Conservation (phyloP, 129 eudicot species). For the Tanacetum coccineum region DNA sequence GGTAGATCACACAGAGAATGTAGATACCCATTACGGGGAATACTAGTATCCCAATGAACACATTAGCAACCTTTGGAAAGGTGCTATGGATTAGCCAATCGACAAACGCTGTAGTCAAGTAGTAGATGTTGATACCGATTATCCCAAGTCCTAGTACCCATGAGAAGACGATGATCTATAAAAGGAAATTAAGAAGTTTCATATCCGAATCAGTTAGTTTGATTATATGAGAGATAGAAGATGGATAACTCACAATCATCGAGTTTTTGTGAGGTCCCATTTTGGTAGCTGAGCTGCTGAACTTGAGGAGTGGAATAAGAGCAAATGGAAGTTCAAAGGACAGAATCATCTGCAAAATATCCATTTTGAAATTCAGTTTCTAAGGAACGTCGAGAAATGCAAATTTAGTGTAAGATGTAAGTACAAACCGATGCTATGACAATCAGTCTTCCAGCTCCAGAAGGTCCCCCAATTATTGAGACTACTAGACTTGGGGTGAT, state of each 20-base stretch:
- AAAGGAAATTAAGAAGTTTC: neutral
- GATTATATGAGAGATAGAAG: neutral
- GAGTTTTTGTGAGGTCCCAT: constrained; percentile 86
- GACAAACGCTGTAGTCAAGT: constrained; percentile 54
- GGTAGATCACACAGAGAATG: constrained; percentile 49
- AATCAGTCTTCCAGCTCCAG: constrained; percentile 69
- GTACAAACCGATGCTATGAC: constrained; percentile 65
- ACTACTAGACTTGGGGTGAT: constrained; percentile 71
- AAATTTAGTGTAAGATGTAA: neutral
- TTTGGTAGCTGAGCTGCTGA: constrained; percentile 64
- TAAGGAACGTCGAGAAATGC: neutral
- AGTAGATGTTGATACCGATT: constrained; percentile 75
- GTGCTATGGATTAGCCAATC: constrained; percentile 50
- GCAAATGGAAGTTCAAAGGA: constrained; percentile 89
- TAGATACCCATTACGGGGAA: constrained; percentile 57
- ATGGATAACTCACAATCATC: constrained; percentile 38
- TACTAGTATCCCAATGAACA: constrained; percentile 52
- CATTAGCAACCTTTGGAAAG: constrained; percentile 57
- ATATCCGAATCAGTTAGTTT: neutral
- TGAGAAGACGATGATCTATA: constrained; percentile 54
- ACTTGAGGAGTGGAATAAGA: constrained; percentile 73
- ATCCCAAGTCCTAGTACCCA: constrained; percentile 80
- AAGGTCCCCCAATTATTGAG: constrained; percentile 64
- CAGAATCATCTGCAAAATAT: constrained; percentile 58
- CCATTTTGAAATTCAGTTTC: neutral